Evolutionary conservation across 768 basidiomycete genomes (phyloP).

Genomic region (Leccinum uliginosum): DNA sequence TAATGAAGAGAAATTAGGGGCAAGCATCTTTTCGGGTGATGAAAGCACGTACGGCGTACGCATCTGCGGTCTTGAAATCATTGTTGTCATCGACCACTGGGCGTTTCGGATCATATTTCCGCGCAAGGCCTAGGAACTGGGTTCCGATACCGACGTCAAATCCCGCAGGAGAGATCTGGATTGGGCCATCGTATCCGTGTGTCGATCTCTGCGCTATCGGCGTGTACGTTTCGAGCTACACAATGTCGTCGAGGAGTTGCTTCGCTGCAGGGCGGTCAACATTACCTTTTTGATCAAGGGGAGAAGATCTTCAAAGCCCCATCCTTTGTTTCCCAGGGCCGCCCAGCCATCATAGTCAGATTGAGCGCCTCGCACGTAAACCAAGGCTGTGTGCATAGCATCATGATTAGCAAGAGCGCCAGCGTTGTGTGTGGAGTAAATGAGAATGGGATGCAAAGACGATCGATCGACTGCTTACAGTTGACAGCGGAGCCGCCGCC

Average conservation of each 20-base stretch:
- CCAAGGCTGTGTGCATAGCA: slow-evolving; percentile 28
- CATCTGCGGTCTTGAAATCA: slow-evolving; percentile 32
- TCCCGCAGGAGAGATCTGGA: slow-evolving; percentile 20
- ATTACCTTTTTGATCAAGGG: slow-evolving; percentile 55
- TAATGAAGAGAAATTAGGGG: neutral
- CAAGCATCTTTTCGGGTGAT: neutral
- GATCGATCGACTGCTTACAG: slow-evolving; percentile 33
- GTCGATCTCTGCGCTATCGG: slow-evolving; percentile 27
- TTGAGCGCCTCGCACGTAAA: slow-evolving; percentile 55
- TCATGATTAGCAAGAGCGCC: neutral
- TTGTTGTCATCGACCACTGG: slow-evolving; percentile 44
- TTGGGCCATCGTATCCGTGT: slow-evolving; percentile 35
- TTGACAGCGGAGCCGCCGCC: slow-evolving; percentile 65
- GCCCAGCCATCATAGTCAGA: slow-evolving; percentile 66
- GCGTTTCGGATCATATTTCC: slow-evolving; percentile 44
- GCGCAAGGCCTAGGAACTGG: slow-evolving; percentile 46
- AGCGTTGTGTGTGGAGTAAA: neutral
- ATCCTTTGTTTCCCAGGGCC: slow-evolving; percentile 49
- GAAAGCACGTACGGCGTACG: slow-evolving; percentile 20
- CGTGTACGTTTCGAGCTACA: slow-evolving; percentile 40
- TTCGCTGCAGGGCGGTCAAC: neutral
- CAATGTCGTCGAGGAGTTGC: slow-evolving; percentile 36
- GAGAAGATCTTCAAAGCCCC: slow-evolving; percentile 54
- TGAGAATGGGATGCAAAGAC: neutral
- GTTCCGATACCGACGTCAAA: slow-evolving; percentile 20